Evolutionary conservation across 371 early-diverging fungal genomes (phyloP).

Genomic region (Thermomucor indicae-seudaticae): DNA sequence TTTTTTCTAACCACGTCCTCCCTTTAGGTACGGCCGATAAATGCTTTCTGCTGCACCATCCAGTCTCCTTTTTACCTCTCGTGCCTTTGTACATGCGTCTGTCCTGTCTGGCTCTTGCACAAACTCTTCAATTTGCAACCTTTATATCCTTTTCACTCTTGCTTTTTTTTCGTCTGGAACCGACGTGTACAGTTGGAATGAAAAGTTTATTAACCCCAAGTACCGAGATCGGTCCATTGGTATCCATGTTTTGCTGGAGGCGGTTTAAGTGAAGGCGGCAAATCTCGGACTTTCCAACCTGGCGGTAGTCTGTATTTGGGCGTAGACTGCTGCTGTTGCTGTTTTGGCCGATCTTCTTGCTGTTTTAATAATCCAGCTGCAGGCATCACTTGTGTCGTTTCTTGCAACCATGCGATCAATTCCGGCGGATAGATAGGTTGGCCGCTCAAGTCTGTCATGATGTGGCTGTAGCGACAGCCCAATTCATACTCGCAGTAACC

Average conservation of each 20-base stretch:
- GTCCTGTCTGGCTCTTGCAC: no score
- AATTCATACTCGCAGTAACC: constrained; percentile 35
- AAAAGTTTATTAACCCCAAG: no score
- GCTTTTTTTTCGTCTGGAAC: no score
- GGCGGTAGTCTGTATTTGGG: constrained; percentile 25
- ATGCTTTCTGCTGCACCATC: background rate
- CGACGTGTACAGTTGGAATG: no score
- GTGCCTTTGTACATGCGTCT: no score
- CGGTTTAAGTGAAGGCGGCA: constrained; percentile 38
- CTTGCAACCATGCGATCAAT: constrained; percentile 27
- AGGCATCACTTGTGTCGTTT: constrained; percentile 3
- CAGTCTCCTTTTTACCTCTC: background rate
- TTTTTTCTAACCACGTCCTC: background rate
- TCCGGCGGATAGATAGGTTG: constrained; percentile 20
- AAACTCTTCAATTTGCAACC: no score
- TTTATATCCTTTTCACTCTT: no score
- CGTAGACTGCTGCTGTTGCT: background rate
- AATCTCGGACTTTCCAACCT: constrained; percentile 38
- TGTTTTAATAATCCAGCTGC: background rate
- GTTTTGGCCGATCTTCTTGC: constrained; percentile 1
- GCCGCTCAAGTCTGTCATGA: constrained; percentile 14
- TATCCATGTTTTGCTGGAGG: constrained; percentile 26
- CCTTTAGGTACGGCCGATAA: constrained; percentile 22
- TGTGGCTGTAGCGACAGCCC: constrained; percentile 34
- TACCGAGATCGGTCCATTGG: constrained; percentile 22